Evolutionary conservation across 768 basidiomycete species (phyloP), one percentile per base, ranked within the genome.

Genomic region (Exidia glandulosa): DNA sequence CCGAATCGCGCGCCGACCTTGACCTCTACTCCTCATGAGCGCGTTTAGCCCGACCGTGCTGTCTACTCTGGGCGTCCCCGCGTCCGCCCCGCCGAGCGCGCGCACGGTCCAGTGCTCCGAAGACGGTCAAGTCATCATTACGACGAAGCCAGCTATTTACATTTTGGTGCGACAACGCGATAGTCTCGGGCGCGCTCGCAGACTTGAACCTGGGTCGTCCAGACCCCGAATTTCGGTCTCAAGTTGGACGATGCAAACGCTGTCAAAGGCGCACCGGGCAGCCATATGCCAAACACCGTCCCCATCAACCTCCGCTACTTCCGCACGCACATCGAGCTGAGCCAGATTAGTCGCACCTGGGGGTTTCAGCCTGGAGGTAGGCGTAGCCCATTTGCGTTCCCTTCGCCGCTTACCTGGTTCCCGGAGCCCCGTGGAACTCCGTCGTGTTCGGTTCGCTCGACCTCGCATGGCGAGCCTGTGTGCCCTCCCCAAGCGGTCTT

Each of bases 141-240:
- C 79, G n/a, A 84, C 87, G 6, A 85, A 85, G 68, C 76, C 77
- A 32, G 82, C 82, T 0, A 78, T 85, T 2, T 81, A 88, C 65
- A 82, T 92, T 32, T 65, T 91, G 73, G 89, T 90, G 67, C 63
- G 77, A 61, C 55, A 36, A 55, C 83, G 54, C 47, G n/a, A 3
- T 48, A 37, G 25, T 50, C 10, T 14, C 27, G 27, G 25, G 30
- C 31, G 13, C 19, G 34, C 32, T 47, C 32, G 4, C 32, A 54
- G 19, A 7, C 50, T 54, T 12, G 30, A 10, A n/a, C 10, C 25
- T 27, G 14, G 6, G 41, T 30, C 23, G 32, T 58, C 60, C 59
- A 91, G 89, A 89, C 88, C 3, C 89, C 89, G 57, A 81, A 87
- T 61, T 77, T 79, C 52, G 89, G 88, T 23, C 78, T 91, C 54